Conservation (phyloP, 108 stramenopile species). For the Cylindrotheca fusiformis region DNA sequence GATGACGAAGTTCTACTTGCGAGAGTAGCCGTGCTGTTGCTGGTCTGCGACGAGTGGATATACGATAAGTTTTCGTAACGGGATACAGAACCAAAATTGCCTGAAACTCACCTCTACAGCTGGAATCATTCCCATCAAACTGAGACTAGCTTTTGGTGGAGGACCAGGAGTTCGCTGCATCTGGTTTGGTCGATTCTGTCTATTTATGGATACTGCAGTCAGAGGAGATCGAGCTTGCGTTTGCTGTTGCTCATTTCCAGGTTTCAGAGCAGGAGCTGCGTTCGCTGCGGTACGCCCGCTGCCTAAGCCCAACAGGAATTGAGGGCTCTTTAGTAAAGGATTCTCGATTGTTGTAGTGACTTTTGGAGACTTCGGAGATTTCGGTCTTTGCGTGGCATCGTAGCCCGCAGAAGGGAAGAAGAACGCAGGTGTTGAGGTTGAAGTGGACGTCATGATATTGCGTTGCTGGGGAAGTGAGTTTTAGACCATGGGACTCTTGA, state of each 20-base stretch:
- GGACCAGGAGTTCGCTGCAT: slow-evolving; percentile 10
- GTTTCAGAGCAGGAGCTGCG: no score
- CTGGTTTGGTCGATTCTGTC: not conserved
- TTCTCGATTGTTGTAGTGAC: slow-evolving; percentile 1
- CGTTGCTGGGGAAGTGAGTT: no score
- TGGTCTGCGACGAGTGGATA: no score
- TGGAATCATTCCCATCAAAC: not conserved
- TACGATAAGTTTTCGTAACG: no score
- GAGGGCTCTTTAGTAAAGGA: slow-evolving; percentile 6
- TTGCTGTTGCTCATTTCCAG: no score
- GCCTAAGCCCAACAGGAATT: not conserved
- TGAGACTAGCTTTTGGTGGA: slow-evolving; percentile 18
- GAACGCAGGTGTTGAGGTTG: slow-evolving; percentile 3
- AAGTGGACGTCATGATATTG: no score
- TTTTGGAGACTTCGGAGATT: slow-evolving; percentile 12
- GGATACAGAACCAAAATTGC: no score
- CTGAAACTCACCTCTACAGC: no score
- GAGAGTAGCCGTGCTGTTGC: no score
- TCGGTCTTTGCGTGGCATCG: not conserved
- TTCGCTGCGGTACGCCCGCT: no score
- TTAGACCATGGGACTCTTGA: no score
- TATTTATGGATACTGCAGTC: not conserved
- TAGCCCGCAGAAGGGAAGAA: not conserved
- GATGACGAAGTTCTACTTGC: no score
- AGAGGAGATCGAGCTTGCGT: not conserved